Evolutionary conservation across 805 yeast species (phyloP).

Genomic region (Metschnikowia orientalis): DNA sequence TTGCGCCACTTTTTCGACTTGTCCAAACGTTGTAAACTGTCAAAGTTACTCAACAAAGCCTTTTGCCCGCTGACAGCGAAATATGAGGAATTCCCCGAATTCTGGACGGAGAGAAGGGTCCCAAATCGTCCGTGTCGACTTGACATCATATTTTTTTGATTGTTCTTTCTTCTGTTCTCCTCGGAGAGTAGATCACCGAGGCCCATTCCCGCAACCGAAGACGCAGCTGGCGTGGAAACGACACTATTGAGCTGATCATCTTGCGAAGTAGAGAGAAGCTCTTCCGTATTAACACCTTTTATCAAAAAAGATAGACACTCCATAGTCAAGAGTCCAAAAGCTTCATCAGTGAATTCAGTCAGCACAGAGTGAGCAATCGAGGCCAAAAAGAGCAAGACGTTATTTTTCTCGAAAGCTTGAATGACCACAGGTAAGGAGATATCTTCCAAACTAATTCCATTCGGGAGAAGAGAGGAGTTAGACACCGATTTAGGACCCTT

Average conservation of each 20-base stretch:
- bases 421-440: slow-evolving; percentile 59
- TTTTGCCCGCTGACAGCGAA: slow-evolving; percentile 70
- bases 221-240: slow-evolving; percentile 15
- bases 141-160: slow-evolving; percentile 48
- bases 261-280: slow-evolving; percentile 4
- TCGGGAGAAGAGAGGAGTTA: slow-evolving; percentile 45
- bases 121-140: slow-evolving; percentile 92
- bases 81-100: slow-evolving; percentile 50
- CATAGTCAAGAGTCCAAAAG: slow-evolving; percentile 57
- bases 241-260: slow-evolving; percentile 4
- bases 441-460: slow-evolving; percentile 59
- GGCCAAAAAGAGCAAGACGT: slow-evolving; percentile 68
- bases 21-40: slow-evolving; percentile 63
- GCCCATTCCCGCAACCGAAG: slow-evolving; percentile 36
- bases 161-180: slow-evolving; percentile 53
- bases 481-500: slow-evolving; percentile 40
- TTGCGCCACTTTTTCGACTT: slow-evolving; percentile 61
- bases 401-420: slow-evolving; percentile 56
- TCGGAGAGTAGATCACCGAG: slow-evolving; percentile 50
- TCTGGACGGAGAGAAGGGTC: slow-evolving; percentile 68
- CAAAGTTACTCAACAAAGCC: slow-evolving; percentile 47
- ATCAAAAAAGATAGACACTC: slow-evolving; percentile 67
- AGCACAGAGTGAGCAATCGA: slow-evolving; percentile 66
- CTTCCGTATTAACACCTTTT: slow-evolving; percentile 41
- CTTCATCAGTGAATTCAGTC: slow-evolving; percentile 54